A percentile compares a stretch with the other conserved stretches of the same genome.
These are phyloP conservation scores for Endocarpon pusillum DNA, from an alignment of 495 filamentous ascomycete genomes.

Conservation along the genomic window DNA sequence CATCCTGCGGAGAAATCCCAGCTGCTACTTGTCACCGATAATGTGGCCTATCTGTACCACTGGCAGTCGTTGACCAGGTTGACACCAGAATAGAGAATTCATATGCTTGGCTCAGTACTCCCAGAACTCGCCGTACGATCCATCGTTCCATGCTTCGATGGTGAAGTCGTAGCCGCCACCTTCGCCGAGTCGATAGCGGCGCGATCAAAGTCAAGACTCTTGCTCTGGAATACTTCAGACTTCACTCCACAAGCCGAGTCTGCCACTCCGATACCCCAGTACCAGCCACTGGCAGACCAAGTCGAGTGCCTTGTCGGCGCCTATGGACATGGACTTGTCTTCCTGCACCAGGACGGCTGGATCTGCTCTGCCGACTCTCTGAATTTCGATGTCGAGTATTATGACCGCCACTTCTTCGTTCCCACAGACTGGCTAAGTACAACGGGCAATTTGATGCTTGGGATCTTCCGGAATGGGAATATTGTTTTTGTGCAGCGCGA, in stretches of 20 bases:
- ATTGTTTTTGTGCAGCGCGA: conserved; percentile 12
- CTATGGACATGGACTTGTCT: conserved; percentile 7
- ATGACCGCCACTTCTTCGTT: conserved; percentile 11
- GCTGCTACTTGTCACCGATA: conserved; percentile 5
- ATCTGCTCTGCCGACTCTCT: conserved; percentile 6
- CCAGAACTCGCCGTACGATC: conserved; percentile 9
- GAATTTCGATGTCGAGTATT: background rate
- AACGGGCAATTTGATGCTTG: conserved; percentile 5
- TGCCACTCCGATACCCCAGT: conserved; percentile 3
- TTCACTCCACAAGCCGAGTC: conserved; percentile 1
- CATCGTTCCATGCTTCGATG: conserved; percentile 6
- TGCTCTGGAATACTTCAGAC: conserved; percentile 7
- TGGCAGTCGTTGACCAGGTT: conserved; percentile 6
- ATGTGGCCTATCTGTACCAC: conserved; percentile 7
- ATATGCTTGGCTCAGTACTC: conserved; percentile 3
- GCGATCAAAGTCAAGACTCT: conserved; percentile 5
- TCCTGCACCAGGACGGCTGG: conserved; percentile 9
- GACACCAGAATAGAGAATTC: conserved; percentile 2
- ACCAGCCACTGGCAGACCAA: conserved; percentile 6
- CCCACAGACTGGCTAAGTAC: conserved; percentile 11
- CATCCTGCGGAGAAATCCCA: no score
- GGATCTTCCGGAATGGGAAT: conserved; percentile 10
- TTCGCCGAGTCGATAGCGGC: conserved; percentile 3
- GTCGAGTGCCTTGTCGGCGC: conserved; percentile 7
- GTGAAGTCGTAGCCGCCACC: conserved; percentile 4